Conservation (phyloP, 192 early-diverging fungal genomes). For the Coemansia sp. region DNA sequence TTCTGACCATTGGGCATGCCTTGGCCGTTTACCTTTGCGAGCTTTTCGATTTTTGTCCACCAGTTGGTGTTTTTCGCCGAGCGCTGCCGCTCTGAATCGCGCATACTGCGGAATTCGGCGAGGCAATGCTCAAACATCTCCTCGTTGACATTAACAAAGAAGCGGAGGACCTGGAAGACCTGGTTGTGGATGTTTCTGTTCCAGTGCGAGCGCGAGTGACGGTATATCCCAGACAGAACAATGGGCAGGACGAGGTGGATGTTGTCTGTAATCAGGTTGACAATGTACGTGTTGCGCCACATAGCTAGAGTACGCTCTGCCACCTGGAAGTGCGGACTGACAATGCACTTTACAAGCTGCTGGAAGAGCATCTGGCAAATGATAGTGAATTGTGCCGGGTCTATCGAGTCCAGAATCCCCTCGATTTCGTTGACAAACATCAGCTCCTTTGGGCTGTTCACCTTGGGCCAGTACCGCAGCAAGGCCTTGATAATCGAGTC, state of each 20-base stretch:
- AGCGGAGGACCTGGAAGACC: conserved; percentile 95
- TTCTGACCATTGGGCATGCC: neutral
- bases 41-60: conserved; percentile 75
- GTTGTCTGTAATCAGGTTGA: conserved; percentile 93
- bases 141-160: conserved; percentile 96
- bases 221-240: conserved; percentile 91
- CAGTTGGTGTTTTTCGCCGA: conserved; percentile 75
- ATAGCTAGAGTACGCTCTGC: conserved; percentile 96
- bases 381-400: conserved; percentile 87
- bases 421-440: conserved; percentile 99
- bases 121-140: conserved; percentile 96
- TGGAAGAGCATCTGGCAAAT: conserved; percentile 90
- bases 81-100: conserved; percentile 82
- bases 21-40: conserved; percentile 31
- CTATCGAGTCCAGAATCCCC: conserved; percentile 94
- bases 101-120: conserved; percentile 84
- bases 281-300: conserved; percentile 99
- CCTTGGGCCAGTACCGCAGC: conserved; percentile 97
- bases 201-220: conserved; percentile 97
- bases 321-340: conserved; percentile 99
- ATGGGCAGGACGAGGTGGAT: conserved; percentile 89
- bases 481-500: conserved; percentile 86
- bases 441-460: conserved; percentile 98
- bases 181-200: conserved; percentile 97
- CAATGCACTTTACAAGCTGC: conserved; percentile 87